These are phyloP conservation scores for Leccinum imitatum DNA, from an alignment of 768 basidiomycete genomes.

Conservation along the genomic window DNA sequence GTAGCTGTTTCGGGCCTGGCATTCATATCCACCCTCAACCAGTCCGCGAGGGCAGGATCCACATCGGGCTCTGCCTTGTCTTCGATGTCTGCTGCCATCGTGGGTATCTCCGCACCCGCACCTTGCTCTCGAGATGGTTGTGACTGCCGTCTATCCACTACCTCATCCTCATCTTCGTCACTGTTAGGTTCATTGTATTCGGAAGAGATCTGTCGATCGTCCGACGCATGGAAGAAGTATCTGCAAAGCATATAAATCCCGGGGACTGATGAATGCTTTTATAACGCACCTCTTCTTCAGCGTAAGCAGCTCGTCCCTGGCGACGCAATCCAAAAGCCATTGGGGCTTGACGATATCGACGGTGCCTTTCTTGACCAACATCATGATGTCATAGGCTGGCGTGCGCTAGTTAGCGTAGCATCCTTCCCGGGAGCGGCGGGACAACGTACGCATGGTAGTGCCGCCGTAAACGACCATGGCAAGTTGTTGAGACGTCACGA, in stretches of 20 bases:
- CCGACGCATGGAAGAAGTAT: constrained; percentile 78
- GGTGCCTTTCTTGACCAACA: constrained; percentile 66
- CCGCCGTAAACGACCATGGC: constrained; percentile 70
- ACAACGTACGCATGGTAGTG: constrained; percentile 57
- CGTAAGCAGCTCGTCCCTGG: constrained; percentile 52
- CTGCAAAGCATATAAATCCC: constrained; percentile 34
- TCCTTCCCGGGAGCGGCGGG: not conserved
- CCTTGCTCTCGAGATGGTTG: constrained; percentile 20
- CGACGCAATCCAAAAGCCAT: constrained; percentile 84
- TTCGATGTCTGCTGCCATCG: constrained; percentile 4
- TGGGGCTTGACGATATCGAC: constrained; percentile 75
- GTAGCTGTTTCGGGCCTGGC: constrained; percentile 7
- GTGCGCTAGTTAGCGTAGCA: not conserved
- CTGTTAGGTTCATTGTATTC: constrained; percentile 51
- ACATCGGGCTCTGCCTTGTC: constrained; percentile 32
- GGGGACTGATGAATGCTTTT: not conserved
- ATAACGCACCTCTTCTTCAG: constrained; percentile 61
- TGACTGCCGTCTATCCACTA: constrained; percentile 3
- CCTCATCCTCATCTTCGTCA: constrained; percentile 25
- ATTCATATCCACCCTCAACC: constrained; percentile 54
- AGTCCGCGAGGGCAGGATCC: constrained; percentile 55
- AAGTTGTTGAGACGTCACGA: constrained; percentile 53
- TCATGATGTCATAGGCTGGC: constrained; percentile 68
- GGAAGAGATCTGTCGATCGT: constrained; percentile 43
- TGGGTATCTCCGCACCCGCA: not conserved